phyloP scores from a whole-genome alignment of 768 basidiomycete species.

The Mycena polygramma region DNA sequence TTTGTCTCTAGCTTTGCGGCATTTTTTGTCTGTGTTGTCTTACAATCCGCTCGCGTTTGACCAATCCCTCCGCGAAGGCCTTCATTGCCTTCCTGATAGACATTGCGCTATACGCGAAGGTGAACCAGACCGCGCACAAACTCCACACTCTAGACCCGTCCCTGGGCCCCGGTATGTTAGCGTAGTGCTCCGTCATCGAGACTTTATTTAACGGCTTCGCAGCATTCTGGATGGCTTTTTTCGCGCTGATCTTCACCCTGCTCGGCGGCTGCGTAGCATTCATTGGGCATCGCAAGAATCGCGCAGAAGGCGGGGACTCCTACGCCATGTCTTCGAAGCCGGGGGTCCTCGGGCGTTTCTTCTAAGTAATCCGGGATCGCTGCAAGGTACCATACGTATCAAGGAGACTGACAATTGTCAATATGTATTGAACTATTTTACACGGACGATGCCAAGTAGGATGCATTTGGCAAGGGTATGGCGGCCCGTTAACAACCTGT shows the following conservation, averaged over 20 bases:
- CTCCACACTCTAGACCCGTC: not conserved
- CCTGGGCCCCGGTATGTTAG: too few relatives aligned
- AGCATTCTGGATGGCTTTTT: conserved; percentile 31
- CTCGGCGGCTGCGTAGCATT: conserved; percentile 8
- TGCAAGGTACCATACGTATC: too few relatives aligned
- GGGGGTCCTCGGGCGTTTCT: not conserved
- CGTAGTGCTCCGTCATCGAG: too few relatives aligned
- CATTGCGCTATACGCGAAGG: conserved; percentile 6
- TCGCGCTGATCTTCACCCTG: conserved; percentile 28
- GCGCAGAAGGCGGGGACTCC: not conserved
- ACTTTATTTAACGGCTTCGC: too few relatives aligned
- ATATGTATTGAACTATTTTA: too few relatives aligned
- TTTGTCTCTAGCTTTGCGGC: not conserved
- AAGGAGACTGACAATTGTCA: too few relatives aligned
- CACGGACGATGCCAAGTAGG: too few relatives aligned
- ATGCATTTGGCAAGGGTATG: too few relatives aligned
- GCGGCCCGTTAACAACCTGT: too few relatives aligned
- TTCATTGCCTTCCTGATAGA: conserved; percentile 5
- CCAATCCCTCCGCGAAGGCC: too few relatives aligned
- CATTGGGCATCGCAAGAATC: conserved; percentile 17
- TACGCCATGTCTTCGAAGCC: not conserved
- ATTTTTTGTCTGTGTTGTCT: conserved; percentile 6
- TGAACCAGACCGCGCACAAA: not conserved
- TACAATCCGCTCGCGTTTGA: not conserved
- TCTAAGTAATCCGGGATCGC: too few relatives aligned